Base-by-base conservation (phyloP, 768 basidiomycete species). In the Lentinula aciculospora region DNA sequence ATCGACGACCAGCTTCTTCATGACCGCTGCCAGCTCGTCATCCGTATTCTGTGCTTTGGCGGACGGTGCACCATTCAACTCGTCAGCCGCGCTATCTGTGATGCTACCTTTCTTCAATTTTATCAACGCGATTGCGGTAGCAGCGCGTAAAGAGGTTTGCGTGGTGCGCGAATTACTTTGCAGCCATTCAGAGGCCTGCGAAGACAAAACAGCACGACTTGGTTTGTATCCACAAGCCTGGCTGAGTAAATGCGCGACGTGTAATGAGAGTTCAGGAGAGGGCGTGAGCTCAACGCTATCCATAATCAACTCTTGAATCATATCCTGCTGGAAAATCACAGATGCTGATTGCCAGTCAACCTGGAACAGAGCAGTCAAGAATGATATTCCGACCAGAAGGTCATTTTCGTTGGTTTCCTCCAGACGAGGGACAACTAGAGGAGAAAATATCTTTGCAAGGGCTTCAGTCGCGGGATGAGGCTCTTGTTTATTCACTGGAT, bases 341-440 rank as follows among this genome's bases (percentile, higher is more conserved):
- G 84, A 75, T 9, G 89, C 92, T 1, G 83, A 73, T 53, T 78
- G 72, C 70, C 84, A 80, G 62, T 92, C 90, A n/a, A 93, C 83
- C 67, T 93, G 90, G 65, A 93, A 92, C 19, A 95, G 73, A 0
- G 89, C 90, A n/a, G 80, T 74, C 49, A 94, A 75, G 67, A 92
- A 86, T 1, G 83, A 78, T 37, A 88, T 70, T 10, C 83, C 85
- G 13, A 74, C 70, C 17, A 86, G 71, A 27, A 84, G 69, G 34
- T 76, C 74, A 10, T 65, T 58, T 67, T 89, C 84, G 19, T 81
- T 74, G 2, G 81, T 77, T 45, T 85, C 84, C 32, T 79, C 72
- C 9, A 58, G 74, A 42, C 75, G 74, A 12, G 74, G 68, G 7
- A 78, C 62, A 32, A 89, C 67, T 0, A 74, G 64, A 28, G 81